A percentile compares a stretch with the other conserved stretches of the same genome.
phyloP scores from a whole-genome alignment of 1,284 basidiomycete species.

The Heterobasidion annosum region DNA sequence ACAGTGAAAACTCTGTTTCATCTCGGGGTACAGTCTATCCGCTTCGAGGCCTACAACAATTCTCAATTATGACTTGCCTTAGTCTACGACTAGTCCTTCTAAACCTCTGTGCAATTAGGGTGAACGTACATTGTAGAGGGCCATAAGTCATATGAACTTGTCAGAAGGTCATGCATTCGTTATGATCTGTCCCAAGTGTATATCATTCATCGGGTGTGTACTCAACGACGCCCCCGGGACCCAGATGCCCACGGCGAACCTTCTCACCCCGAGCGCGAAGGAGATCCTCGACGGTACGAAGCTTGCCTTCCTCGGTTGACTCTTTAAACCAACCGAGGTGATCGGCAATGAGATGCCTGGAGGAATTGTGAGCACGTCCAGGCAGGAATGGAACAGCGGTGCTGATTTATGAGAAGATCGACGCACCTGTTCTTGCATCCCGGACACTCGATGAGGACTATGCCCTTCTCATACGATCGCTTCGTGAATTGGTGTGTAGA shows the following conservation, averaged over 20 bases:
- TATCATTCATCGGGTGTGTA: constrained; percentile 14
- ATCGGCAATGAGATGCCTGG: constrained; percentile 83
- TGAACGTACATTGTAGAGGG: too few species aligned
- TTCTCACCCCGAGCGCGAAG: constrained; percentile 70
- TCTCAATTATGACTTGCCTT: too few species aligned
- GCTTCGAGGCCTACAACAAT: too few species aligned
- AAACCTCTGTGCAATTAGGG: too few species aligned
- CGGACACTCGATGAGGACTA: constrained; percentile 91
- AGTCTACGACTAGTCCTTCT: too few species aligned
- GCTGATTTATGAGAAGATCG: not conserved
- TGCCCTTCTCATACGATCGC: constrained; percentile 78
- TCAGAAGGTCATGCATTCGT: too few species aligned
- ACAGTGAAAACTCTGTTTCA: too few species aligned
- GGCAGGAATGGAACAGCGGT: not conserved
- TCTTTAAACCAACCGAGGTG: constrained; percentile 92
- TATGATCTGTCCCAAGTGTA: not conserved
- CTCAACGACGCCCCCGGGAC: constrained; percentile 35
- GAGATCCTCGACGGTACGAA: constrained; percentile 77
- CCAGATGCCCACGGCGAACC: constrained; percentile 50
- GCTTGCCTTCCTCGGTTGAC: constrained; percentile 60
- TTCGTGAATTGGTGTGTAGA: constrained; percentile 87
- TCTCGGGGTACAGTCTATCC: too few species aligned
- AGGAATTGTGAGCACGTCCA: constrained; percentile 2
- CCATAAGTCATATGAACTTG: too few species aligned
- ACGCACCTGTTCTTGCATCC: constrained; percentile 80